Conservation (phyloP, 306 rosid species). For the Crataegus laevigata region DNA sequence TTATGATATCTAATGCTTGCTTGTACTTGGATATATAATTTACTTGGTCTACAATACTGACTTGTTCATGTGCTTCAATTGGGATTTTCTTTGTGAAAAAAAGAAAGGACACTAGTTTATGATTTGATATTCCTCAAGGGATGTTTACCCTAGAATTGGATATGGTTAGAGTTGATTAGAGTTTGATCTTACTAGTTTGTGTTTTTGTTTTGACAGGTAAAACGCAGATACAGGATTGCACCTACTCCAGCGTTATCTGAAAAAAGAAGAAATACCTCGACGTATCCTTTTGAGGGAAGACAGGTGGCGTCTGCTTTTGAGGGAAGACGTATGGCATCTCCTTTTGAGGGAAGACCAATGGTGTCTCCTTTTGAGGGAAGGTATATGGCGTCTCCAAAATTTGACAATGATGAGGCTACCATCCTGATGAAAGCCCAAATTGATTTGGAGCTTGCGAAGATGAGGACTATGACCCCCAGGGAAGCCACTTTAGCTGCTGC, state of each 20-base stretch:
- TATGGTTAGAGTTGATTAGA: not conserved
- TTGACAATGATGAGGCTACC: constrained; percentile 39
- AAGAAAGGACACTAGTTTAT: not conserved
- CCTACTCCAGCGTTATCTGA: constrained; percentile 38
- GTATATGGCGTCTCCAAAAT: constrained; percentile 41
- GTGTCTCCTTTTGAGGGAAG: constrained; percentile 29
- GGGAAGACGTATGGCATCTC: constrained; percentile 44
- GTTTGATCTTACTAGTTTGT: not conserved
- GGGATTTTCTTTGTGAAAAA: not conserved
- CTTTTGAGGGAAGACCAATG: too few relatives aligned
- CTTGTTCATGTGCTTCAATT: not conserved
- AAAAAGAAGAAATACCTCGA: constrained; percentile 44
- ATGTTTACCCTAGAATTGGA: not conserved
- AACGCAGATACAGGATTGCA: constrained; percentile 76
- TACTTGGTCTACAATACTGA: not conserved
- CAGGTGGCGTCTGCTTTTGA: constrained; percentile 41
- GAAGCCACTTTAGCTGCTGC: constrained; percentile 89
- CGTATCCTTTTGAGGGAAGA: constrained; percentile 45
- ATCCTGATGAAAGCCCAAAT: constrained; percentile 54
- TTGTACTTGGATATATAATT: not conserved
- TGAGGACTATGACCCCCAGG: constrained; percentile 68
- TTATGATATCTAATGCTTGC: not conserved
- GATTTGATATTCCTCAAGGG: not conserved
- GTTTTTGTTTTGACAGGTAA: constrained; percentile 50
- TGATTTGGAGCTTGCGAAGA: constrained; percentile 63